Evolutionary conservation across 768 basidiomycete genomes (phyloP), one percentile per base, ranked within the genome.

Genomic region (Podaxis sp.): DNA sequence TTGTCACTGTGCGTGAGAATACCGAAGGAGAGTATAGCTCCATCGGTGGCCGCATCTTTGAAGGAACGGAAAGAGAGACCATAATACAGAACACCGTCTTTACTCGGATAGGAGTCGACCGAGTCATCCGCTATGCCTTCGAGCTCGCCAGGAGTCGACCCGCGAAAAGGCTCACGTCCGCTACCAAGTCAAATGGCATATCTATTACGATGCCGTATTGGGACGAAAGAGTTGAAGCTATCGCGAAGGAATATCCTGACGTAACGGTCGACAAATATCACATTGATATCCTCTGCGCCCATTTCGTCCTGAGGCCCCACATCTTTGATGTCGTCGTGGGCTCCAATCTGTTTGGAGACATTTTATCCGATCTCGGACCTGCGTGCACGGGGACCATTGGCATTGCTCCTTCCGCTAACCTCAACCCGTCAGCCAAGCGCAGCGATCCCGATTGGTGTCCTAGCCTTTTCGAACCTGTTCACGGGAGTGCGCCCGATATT

Each of bases 401-500:
- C 2, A 84, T 84, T 43, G 84, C 83, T 13, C 82, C 82, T 17
- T 81, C 83, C 7, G 80, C 81, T 15, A 82, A 82, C 64, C 73
- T 84, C 22, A 82, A 83, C 64, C 77, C 77, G 1, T 66, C 73
- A 6, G 58, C 73, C 4, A 71, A 66, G 57, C 70, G 72, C 6
- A 67, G 65, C 11, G 70, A 75, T 49, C 77, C 76, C 2, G 75
- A 74, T 2, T 77, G 75, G 76, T 72, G 76, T 64, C 83, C 83
- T 0, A 80, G 80, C 53, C 69, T 83, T 64, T 84, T 84, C 63
- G 83, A 84, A 65, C 82, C 84, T 5, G 80, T 85, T 11, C 83
- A 85, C 64, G 84, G 84, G 13, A 81, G 82, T 29, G 84, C 84
- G 1, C 83, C 83, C 13, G 84, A 85, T 67, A 85, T 85, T 61